These are phyloP conservation scores for Apiospora pterosperma DNA, from an alignment of 2,329 filamentous ascomycete species.

Conservation along the genomic window DNA sequence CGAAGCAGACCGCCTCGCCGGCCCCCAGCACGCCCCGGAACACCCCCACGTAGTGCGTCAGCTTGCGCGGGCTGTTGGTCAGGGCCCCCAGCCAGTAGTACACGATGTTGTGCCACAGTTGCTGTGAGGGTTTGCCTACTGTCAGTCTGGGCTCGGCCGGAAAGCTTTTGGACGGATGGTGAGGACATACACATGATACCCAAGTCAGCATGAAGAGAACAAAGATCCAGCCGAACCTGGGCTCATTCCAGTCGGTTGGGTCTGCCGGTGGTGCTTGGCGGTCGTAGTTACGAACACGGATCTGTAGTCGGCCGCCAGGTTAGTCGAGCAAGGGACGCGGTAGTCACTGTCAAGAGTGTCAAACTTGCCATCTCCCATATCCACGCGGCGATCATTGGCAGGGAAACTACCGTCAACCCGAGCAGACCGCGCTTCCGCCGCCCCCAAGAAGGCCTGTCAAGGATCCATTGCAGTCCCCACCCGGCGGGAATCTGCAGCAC, in stretches of 20 bases:
- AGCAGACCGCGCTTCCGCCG: constrained; percentile 14
- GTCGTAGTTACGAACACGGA: constrained; percentile 16
- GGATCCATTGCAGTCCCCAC: constrained; percentile 18
- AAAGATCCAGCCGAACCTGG: constrained; percentile 19
- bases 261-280: constrained; percentile 12
- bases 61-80: constrained; percentile 20
- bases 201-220: constrained; percentile 21
- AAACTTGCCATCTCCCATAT: constrained; percentile 23
- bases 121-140: background rate
- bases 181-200: constrained; percentile 8
- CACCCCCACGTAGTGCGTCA: constrained; percentile 19
- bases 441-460: constrained; percentile 10
- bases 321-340: background rate
- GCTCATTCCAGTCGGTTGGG: constrained; percentile 21
- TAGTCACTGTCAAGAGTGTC: background rate
- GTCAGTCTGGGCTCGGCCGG: too few relatives aligned
- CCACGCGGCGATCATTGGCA: constrained; percentile 23
- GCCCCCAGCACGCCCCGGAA: constrained; percentile 24
- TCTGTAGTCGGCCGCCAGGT: too few relatives aligned
- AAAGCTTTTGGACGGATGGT: background rate
- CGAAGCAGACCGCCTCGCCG: constrained; percentile 26
- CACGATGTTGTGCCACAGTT: constrained; percentile 26
- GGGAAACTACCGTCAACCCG: constrained; percentile 18
- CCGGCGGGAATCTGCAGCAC: constrained; percentile 27
- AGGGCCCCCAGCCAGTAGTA: constrained; percentile 25